Conservation (phyloP, 2,329 filamentous ascomycete genomes). For the Neocatenulostroma microsporum region DNA sequence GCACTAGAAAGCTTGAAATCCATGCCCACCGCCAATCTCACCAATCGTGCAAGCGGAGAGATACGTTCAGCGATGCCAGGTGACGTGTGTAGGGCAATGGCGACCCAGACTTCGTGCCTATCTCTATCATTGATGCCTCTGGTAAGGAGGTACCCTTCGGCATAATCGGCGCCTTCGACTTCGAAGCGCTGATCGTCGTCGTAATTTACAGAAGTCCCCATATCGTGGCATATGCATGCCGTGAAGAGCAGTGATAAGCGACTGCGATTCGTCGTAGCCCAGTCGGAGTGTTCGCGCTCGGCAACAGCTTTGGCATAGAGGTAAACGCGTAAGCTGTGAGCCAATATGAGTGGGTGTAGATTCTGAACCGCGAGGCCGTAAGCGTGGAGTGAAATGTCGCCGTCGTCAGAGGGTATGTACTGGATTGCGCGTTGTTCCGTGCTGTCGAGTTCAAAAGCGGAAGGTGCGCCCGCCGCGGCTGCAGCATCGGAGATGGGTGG, state of each 20-base stretch:
- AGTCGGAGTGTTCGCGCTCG: constrained; percentile 5
- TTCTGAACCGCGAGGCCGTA: constrained; percentile 8
- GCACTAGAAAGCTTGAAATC: constrained; percentile 30
- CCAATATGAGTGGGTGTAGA: constrained; percentile 16
- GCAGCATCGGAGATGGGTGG: no score
- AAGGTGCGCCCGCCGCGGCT: no score
- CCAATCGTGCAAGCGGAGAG: constrained; percentile 30
- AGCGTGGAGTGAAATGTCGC: no score
- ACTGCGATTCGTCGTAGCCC: neutral
- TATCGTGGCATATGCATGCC: constrained; percentile 31
- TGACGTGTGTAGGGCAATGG: constrained; percentile 40
- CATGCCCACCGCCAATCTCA: constrained; percentile 32
- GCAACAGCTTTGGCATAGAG: constrained; percentile 12
- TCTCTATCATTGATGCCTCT: no score
- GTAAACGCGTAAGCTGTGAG: constrained; percentile 19
- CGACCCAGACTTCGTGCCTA: constrained; percentile 40
- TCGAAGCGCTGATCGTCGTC: constrained; percentile 37
- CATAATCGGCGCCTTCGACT: constrained; percentile 39
- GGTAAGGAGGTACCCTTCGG: constrained; percentile 26
- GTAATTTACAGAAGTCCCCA: constrained; percentile 21
- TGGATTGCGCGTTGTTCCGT: no score
- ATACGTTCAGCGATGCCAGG: constrained; percentile 40
- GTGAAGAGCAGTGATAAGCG: constrained; percentile 11
- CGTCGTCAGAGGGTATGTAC: no score
- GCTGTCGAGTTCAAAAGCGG: no score